Evolutionary conservation across 495 filamentous ascomycete species (phyloP).

Genomic region (Neurospora sp.): DNA sequence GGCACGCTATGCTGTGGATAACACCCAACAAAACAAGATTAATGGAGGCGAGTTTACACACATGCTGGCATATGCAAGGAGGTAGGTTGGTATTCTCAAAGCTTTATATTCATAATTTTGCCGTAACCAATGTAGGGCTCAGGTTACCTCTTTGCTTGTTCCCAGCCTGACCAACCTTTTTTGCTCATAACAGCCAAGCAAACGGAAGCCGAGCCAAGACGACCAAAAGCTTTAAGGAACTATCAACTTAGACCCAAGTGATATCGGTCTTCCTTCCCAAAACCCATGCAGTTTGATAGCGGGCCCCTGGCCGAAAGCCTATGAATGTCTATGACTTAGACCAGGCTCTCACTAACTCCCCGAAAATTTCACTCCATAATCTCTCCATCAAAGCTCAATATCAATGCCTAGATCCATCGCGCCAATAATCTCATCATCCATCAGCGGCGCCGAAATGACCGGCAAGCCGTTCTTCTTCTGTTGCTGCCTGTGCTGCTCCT

Average conservation of each 20-base stretch:
- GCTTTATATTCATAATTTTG: not conserved
- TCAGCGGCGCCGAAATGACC: slow-evolving; percentile 59
- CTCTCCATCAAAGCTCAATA: slow-evolving; percentile 47
- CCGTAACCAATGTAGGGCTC: not conserved
- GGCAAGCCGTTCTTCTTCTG: slow-evolving; percentile 48
- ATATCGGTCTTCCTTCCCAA: not conserved
- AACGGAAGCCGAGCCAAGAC: not conserved
- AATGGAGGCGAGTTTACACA: not conserved
- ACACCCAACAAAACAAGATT: too few relatives aligned
- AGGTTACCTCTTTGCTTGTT: not conserved
- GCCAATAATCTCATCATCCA: slow-evolving; percentile 78
- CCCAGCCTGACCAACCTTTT: not conserved
- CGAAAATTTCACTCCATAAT: not conserved
- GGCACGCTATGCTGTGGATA: too few relatives aligned
- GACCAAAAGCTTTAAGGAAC: not conserved
- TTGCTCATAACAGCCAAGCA: not conserved
- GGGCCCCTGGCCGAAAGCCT: not conserved
- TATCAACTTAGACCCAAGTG: not conserved
- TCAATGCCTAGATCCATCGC: slow-evolving; percentile 75
- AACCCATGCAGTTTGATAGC: not conserved
- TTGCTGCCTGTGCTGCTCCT: slow-evolving; percentile 45
- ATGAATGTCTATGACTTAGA: not conserved
- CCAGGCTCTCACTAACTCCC: not conserved
- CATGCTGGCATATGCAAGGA: not conserved
- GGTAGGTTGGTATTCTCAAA: not conserved